These are phyloP conservation scores for Rhynchospora tenuis DNA, from an alignment of 176 grass and related monocot genomes.

Conservation along the genomic window DNA sequence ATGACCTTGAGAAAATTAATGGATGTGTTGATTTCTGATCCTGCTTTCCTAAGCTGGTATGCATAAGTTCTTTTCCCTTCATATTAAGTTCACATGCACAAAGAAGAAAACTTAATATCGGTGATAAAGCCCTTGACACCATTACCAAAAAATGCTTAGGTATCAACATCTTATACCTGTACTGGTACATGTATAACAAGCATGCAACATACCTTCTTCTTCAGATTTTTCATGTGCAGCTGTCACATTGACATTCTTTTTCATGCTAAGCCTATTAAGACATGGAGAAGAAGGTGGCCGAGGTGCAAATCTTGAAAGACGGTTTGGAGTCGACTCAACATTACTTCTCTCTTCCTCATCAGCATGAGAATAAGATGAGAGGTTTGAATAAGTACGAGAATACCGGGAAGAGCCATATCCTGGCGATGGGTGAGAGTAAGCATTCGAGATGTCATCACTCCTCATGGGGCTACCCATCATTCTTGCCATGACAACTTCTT, in stretches of 20 bases:
- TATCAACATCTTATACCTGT: not conserved
- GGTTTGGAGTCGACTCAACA: not conserved
- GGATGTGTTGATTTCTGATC: not conserved
- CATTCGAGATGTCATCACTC: not conserved
- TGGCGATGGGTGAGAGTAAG: constrained; percentile 13
- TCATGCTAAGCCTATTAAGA: constrained; percentile 25
- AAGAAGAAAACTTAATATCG: not conserved
- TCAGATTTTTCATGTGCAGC: not conserved
- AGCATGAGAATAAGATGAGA: constrained; percentile 14
- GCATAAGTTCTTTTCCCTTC: not conserved
- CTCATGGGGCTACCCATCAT: constrained; percentile 24
- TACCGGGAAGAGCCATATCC: not conserved
- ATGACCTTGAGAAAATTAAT: not conserved
- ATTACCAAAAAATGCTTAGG: not conserved
- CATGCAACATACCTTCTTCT: constrained; percentile 21
- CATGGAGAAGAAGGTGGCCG: constrained; percentile 24
- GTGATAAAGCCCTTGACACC: not conserved
- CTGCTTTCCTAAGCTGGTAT: not conserved
- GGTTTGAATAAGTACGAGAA: constrained; percentile 19
- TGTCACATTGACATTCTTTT: not conserved
- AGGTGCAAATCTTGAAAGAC: not conserved
- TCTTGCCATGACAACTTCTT: constrained; percentile 6
- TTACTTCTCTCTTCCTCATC: constrained; percentile 8
- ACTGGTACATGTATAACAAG: too few relatives aligned
- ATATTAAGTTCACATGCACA: not conserved